These are phyloP conservation scores for Mucor lusitanicus DNA, from an alignment of 371 early-diverging fungal species.

Conservation along the genomic window DNA sequence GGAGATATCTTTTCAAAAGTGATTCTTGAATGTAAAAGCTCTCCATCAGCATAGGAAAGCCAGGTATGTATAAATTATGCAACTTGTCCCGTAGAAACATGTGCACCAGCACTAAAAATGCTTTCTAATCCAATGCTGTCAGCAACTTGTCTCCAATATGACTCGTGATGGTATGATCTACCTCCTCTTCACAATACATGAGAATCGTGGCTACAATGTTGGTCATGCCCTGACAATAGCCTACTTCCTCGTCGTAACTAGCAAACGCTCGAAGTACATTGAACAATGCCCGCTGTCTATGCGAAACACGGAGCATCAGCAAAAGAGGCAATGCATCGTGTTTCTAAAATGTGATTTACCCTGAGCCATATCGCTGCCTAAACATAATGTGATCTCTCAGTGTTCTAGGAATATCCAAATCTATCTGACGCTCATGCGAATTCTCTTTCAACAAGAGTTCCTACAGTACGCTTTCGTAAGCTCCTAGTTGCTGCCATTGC, in stretches of 20 bases:
- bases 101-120: slow-evolving; percentile 54
- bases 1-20: slow-evolving; percentile 50
- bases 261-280: slow-evolving; percentile 89
- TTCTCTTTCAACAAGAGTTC: slow-evolving; percentile 15
- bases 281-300: slow-evolving; percentile 69
- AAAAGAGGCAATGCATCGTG: neutral
- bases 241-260: slow-evolving; percentile 83
- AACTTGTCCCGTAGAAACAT: slow-evolving; percentile 57
- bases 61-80: slow-evolving; percentile 60
- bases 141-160: neutral
- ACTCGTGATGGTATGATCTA: slow-evolving; percentile 5
- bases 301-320: no score
- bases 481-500: neutral
- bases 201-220: slow-evolving; percentile 90
- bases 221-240: slow-evolving; percentile 95
- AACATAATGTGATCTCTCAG: slow-evolving; percentile 70
- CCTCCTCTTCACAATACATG: slow-evolving; percentile 92
- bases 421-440: slow-evolving; percentile 64
- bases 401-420: slow-evolving; percentile 67
- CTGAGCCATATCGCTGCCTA: slow-evolving; percentile 62
- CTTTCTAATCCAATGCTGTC: slow-evolving; percentile 2
- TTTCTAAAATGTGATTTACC: slow-evolving; percentile 29
- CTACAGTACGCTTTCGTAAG: neutral
- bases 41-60: slow-evolving; percentile 65
- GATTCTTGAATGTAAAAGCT: slow-evolving; percentile 65